Evolutionary conservation across 1,139 yeast genomes (phyloP), one percentile per base, ranked within the genome.

Genomic region (Suhomyces panamericanus): DNA sequence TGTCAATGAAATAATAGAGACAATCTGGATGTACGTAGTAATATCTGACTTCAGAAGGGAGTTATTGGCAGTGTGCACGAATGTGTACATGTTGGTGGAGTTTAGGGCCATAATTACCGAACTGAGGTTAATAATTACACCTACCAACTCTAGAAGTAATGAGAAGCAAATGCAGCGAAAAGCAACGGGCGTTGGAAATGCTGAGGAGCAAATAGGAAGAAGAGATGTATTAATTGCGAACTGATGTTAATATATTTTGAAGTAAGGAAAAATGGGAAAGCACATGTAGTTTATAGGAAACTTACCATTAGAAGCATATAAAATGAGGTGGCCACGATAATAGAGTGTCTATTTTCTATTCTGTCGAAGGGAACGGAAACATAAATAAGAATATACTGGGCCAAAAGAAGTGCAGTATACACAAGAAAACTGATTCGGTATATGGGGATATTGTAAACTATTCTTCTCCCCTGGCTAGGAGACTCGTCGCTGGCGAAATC

Each of bases 321-420:
- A 14, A 34, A 34, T 9, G 24, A 20, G 20, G 30, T 24, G 6
- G 17, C 28, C 4, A 34, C 29, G 10, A 34, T 2, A 67, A 52
- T 1, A 58, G 43, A 0, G 81, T 34, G 80, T 24, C 77, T 56
- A 42, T 73, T 66, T 28, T 63, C 66, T 8, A 77, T 66, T 14
- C 64, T 69, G 16, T 75, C 74, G 49, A 71, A 72, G 1, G 80
- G 78, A 30, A 74, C 68, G 2, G 70, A 65, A 16, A 65, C 57
- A 49, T 70, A 77, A 35, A 71, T 63, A 27, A 66, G 55, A 3
- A 73, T 50, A 42, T 77, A 70, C 50, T 76, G 77, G 1, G 61
- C 47, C 29, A 73, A 49, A 47, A 77, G 59, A 17, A 64, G 54
- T 0, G 60, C 56, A 22, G 71, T 50, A 50, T 69, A 72, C 4